Evolutionary conservation across 768 basidiomycete genomes (phyloP).

Genomic region (Trametes punicea): DNA sequence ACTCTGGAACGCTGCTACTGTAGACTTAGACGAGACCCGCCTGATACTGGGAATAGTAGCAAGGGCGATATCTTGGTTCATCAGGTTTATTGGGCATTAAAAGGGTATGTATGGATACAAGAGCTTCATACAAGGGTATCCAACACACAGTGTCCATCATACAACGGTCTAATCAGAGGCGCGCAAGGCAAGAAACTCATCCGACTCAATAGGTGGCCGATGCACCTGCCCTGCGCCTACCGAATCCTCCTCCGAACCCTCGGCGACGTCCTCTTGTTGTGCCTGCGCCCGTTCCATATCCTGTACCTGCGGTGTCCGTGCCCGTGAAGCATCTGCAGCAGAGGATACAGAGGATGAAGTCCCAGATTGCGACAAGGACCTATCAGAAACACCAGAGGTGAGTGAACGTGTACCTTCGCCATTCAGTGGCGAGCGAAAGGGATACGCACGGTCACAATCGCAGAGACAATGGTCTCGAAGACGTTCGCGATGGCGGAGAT

Average conservation of each 20-base stretch:
- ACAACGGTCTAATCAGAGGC: too few relatives aligned
- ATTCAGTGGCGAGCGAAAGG: background rate
- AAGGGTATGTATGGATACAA: too few relatives aligned
- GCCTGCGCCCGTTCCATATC: background rate
- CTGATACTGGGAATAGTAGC: too few relatives aligned
- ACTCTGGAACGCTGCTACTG: too few relatives aligned
- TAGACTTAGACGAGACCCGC: too few relatives aligned
- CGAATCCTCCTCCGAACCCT: conserved; percentile 1
- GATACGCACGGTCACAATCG: conserved; percentile 47
- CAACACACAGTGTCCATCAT: too few relatives aligned
- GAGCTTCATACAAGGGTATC: too few relatives aligned
- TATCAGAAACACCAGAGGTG: conserved; percentile 28
- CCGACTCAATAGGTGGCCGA: conserved; percentile 3
- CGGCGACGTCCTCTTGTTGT: background rate
- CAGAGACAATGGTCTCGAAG: conserved; percentile 51
- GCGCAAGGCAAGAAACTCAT: too few relatives aligned
- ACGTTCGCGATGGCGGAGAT: conserved; percentile 54
- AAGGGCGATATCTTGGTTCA: too few relatives aligned
- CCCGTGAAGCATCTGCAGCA: conserved; percentile 33
- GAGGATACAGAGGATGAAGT: conserved; percentile 45
- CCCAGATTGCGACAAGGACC: conserved; percentile 59
- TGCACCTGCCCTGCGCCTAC: background rate
- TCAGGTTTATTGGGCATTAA: too few relatives aligned
- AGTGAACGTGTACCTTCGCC: too few relatives aligned
- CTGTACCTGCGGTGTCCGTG: background rate